These are phyloP conservation scores for Mytilinidion resinicola DNA, from an alignment of 495 filamentous ascomycete genomes.

Conservation along the genomic window DNA sequence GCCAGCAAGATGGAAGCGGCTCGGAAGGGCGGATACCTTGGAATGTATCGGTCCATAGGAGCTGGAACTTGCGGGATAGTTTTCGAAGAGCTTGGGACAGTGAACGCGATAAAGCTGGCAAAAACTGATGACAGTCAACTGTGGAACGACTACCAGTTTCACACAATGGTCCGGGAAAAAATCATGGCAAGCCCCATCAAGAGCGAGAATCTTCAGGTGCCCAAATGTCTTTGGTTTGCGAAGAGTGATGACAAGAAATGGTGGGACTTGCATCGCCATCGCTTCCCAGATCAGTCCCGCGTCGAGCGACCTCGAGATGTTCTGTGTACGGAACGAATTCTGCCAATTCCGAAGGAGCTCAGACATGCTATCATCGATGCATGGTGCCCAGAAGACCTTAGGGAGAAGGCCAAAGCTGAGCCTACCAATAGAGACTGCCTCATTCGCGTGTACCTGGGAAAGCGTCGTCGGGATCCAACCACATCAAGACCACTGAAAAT, in stretches of 20 bases:
- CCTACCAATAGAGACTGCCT: neutral
- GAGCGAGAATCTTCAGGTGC: neutral
- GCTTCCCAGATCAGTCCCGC: neutral
- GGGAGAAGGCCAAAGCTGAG: neutral
- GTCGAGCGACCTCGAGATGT: neutral
- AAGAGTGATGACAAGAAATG: neutral
- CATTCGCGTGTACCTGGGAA: neutral
- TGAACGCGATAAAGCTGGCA: neutral
- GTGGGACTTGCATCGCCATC: neutral
- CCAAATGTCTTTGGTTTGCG: neutral
- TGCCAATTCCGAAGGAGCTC: neutral
- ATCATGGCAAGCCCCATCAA: neutral
- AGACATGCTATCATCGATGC: neutral
- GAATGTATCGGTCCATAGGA: neutral
- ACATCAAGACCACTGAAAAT: neutral
- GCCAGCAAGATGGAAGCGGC: neutral
- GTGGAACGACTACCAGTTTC: neutral
- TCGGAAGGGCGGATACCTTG: neutral
- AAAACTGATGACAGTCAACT: neutral
- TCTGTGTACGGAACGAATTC: neutral
- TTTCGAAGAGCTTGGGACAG: no score
- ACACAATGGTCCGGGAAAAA: neutral
- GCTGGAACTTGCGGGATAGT: neutral
- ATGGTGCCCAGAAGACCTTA: neutral
- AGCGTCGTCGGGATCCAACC: neutral